phyloP scores from a whole-genome alignment of 208 protist genomes.

The Angomonas ambiguus region DNA sequence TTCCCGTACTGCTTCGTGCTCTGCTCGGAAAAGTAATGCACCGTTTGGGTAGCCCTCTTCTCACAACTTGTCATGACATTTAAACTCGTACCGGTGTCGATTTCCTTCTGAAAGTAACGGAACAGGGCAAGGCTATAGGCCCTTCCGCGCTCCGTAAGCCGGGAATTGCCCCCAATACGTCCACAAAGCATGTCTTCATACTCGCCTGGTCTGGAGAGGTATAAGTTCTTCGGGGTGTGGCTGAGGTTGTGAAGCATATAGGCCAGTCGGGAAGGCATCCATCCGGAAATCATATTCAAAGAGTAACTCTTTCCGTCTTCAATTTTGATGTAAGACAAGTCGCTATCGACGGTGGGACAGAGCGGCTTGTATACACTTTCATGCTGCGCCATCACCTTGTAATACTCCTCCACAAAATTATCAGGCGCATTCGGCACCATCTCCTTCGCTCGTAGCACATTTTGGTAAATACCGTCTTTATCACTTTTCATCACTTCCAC shows the following conservation, averaged over 20 bases:
- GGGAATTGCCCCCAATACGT: constrained; percentile 82
- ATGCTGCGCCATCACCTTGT: constrained; percentile 49
- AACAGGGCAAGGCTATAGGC: constrained; percentile 73
- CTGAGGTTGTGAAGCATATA: constrained; percentile 90
- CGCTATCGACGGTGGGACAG: constrained; percentile 52
- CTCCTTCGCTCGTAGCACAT: constrained; percentile 62
- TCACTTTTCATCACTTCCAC: constrained; percentile 77
- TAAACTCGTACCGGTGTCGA: constrained; percentile 23
- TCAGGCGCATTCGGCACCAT: constrained; percentile 42
- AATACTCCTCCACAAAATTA: constrained; percentile 81
- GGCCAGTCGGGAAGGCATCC: constrained; percentile 78
- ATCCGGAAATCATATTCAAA: constrained; percentile 84
- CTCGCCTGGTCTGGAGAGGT: constrained; percentile 81
- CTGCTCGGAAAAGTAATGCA: constrained; percentile 69
- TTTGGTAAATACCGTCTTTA: constrained; percentile 33
- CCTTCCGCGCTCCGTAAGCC: constrained; percentile 59
- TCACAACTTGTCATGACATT: constrained; percentile 85
- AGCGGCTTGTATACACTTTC: constrained; percentile 75
- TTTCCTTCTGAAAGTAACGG: constrained; percentile 60
- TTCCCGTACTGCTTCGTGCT: constrained; percentile 20
- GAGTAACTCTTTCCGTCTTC: constrained; percentile 66
- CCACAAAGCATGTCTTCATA: constrained; percentile 74
- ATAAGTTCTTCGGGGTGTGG: constrained; percentile 61
- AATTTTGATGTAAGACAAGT: constrained; percentile 83
- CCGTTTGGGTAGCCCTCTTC: constrained; percentile 75